These are phyloP conservation scores for Lentinula lateritia DNA, from an alignment of 768 basidiomycete genomes.

Conservation along the genomic window DNA sequence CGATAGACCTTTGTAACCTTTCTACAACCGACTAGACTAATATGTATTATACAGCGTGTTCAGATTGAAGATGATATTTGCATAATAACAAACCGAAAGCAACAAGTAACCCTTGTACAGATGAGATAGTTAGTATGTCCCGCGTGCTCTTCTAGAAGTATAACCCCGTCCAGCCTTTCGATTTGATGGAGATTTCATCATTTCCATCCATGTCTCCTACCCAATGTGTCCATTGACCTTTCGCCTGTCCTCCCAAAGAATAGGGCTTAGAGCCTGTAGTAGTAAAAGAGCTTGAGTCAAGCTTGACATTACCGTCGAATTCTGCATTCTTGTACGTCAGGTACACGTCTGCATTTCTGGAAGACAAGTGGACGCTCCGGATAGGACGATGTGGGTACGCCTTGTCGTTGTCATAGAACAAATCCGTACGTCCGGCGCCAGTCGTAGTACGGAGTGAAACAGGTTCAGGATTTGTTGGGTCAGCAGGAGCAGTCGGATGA, in stretches of 20 bases:
- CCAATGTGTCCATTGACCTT: constrained; percentile 35
- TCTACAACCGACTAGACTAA: background rate
- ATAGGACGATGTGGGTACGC: constrained; percentile 41
- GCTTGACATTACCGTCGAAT: constrained; percentile 41
- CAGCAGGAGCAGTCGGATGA: constrained; percentile 31
- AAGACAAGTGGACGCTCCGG: constrained; percentile 38
- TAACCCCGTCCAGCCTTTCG: constrained; percentile 43
- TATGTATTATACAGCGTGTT: background rate
- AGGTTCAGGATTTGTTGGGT: constrained; percentile 24
- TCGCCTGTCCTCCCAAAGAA: background rate
- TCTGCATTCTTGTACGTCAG: constrained; percentile 48
- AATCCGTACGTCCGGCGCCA: constrained; percentile 48
- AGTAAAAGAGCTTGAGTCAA: constrained; percentile 37
- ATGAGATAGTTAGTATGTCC: background rate
- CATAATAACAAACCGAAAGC: background rate
- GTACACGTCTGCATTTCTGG: constrained; percentile 48
- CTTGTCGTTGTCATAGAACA: constrained; percentile 37
- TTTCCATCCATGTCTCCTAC: constrained; percentile 31
- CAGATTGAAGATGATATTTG: too few relatives aligned
- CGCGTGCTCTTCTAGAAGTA: constrained; percentile 26
- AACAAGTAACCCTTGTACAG: background rate
- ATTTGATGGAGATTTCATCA: constrained; percentile 33
- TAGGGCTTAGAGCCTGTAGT: constrained; percentile 22
- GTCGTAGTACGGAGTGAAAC: constrained; percentile 41
- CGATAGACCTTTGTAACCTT: background rate